phyloP scores from a whole-genome alignment of 768 basidiomycete genomes.

The Boletus rubescentipes region DNA sequence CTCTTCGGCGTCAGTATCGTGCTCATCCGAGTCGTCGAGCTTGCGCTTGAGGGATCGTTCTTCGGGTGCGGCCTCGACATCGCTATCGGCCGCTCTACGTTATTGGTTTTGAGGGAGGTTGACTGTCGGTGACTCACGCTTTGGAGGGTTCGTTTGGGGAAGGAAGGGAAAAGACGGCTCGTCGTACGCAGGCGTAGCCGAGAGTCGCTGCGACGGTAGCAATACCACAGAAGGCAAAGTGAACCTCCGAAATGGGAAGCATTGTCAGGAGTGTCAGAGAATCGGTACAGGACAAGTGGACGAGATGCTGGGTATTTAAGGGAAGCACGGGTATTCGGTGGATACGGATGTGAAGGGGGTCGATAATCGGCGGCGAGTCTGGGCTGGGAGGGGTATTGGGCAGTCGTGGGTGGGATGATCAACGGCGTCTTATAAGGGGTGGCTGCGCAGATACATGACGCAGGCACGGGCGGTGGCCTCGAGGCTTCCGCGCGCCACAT shows the following conservation, averaged over 20 bases:
- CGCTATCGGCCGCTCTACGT: slow-evolving; percentile 31
- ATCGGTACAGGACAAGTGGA: slow-evolving; percentile 11
- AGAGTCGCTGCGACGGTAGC: slow-evolving; percentile 61
- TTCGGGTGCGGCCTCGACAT: slow-evolving; percentile 27
- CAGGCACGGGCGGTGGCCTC: slow-evolving; percentile 29
- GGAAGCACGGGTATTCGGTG: slow-evolving; percentile 9
- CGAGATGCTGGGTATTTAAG: slow-evolving; percentile 21
- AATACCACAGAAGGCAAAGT: slow-evolving; percentile 54
- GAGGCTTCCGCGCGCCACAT: slow-evolving; percentile 30
- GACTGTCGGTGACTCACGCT: slow-evolving; percentile 33
- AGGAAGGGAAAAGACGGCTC: slow-evolving; percentile 24
- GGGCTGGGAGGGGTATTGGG: slow-evolving; percentile 22
- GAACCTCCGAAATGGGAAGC: slow-evolving; percentile 53
- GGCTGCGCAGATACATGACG: slow-evolving; percentile 23
- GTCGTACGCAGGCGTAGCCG: slow-evolving; percentile 55
- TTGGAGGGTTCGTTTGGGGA: slow-evolving; percentile 19
- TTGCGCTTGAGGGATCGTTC: slow-evolving; percentile 35
- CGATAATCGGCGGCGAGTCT: slow-evolving; percentile 24
- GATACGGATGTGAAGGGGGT: slow-evolving; percentile 9
- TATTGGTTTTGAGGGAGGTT: slow-evolving; percentile 29
- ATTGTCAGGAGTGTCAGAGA: slow-evolving; percentile 27
- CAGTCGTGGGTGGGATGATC: slow-evolving; percentile 19
- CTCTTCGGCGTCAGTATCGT: slow-evolving; percentile 31
- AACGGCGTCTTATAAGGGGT: slow-evolving; percentile 33
- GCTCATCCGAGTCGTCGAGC: slow-evolving; percentile 26